These are phyloP conservation scores for Bruguiera gymnorhiza DNA, from an alignment of 345 rosid genomes.

Conservation along the genomic window DNA sequence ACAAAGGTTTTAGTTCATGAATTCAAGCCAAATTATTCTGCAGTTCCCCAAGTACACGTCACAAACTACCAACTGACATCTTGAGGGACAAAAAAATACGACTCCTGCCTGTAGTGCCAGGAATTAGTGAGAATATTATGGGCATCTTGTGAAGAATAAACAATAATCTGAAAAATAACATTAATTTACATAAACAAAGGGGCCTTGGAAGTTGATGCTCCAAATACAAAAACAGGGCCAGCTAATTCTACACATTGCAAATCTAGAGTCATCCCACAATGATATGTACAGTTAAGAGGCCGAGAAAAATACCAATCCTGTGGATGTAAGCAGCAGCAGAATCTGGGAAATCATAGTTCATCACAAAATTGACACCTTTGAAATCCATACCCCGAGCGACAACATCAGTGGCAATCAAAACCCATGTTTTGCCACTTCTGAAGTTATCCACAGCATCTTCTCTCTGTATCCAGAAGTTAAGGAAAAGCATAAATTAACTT, in stretches of 20 bases:
- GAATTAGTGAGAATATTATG: too few species aligned
- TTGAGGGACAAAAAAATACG: too few species aligned
- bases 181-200: too few species aligned
- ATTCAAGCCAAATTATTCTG: background rate
- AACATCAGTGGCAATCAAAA: constrained; percentile 91
- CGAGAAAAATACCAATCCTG: constrained; percentile 67
- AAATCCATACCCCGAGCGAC: constrained; percentile 98
- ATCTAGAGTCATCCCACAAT: background rate
- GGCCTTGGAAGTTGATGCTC: too few species aligned
- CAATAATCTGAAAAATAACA: too few species aligned
- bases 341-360: constrained; percentile 93
- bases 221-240: background rate
- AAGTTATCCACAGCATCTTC: constrained; percentile 77
- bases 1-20: background rate
- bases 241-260: too few species aligned
- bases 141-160: too few species aligned
- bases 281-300: background rate
- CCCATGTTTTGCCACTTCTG: constrained; percentile 88
- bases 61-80: too few species aligned
- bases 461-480: constrained; percentile 45
- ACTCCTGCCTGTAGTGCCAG: too few species aligned
- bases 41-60: too few species aligned
- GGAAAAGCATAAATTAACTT: constrained; percentile 3
- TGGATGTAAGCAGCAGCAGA: constrained; percentile 88
- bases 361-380: constrained; percentile 88